Conservation (phyloP, 148 eudicot species). For the Vaccinium macrocarpon region DNA sequence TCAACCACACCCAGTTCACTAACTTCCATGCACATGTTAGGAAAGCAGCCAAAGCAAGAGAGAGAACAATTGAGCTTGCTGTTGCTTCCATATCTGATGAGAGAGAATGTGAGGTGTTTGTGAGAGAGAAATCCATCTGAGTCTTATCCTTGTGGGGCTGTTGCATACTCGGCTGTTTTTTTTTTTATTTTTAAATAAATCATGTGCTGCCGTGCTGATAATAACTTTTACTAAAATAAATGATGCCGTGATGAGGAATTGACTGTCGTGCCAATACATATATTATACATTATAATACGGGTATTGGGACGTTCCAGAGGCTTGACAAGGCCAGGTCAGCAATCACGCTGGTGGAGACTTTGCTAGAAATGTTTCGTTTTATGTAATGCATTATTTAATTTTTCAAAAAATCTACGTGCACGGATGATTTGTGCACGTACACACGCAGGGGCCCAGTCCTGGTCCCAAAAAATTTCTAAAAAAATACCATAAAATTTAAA, state of each 20-base stretch:
- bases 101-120: neutral
- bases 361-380: neutral
- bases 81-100: constrained; percentile 6
- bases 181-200: too few species aligned
- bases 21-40: constrained; percentile 12
- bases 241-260: too few species aligned
- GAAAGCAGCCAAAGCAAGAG: constrained; percentile 11
- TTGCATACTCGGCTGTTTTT: neutral
- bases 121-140: neutral
- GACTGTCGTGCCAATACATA: too few species aligned
- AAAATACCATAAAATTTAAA: too few species aligned
- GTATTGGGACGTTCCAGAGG: neutral
- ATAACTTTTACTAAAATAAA: too few species aligned
- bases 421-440: too few species aligned
- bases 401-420: too few species aligned
- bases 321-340: neutral
- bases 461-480: too few species aligned
- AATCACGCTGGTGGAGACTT: neutral
- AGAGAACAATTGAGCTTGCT: neutral
- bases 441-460: too few species aligned
- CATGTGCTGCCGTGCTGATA: neutral
- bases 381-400: too few species aligned
- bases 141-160: neutral
- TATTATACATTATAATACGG: too few species aligned
- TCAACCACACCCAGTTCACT: constrained; percentile 30